Evolutionary conservation across 2,329 filamentous ascomycete species (phyloP).

Genomic region (Paecilomyces variotii): DNA sequence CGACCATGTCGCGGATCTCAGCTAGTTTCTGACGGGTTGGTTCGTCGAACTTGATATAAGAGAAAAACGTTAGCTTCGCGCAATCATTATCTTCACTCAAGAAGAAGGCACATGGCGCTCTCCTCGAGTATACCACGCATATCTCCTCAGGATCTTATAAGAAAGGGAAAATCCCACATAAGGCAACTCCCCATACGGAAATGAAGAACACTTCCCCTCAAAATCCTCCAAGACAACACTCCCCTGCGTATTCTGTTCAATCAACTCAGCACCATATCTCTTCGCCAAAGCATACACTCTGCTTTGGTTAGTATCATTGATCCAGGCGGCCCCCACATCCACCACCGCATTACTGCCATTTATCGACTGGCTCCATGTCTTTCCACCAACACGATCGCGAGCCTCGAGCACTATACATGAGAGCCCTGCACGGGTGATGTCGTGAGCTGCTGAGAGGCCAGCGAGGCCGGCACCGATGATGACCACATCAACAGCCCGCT

Average conservation of each 20-base stretch:
- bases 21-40: neutral
- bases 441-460: constrained; percentile 29
- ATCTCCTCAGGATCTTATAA: too few species aligned
- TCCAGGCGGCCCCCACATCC: constrained; percentile 32
- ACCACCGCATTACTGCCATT: constrained; percentile 15
- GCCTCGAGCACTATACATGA: constrained; percentile 34
- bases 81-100: neutral
- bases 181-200: constrained; percentile 9
- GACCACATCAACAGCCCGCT: constrained; percentile 15
- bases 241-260: constrained; percentile 23
- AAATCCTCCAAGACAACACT: constrained; percentile 22
- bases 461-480: constrained; percentile 34
- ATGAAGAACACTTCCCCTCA: constrained; percentile 5
- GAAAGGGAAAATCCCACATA: neutral
- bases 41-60: neutral
- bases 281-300: constrained; percentile 20
- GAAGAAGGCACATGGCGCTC: neutral
- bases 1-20: neutral
- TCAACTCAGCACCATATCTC: constrained; percentile 19
- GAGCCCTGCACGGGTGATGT: constrained; percentile 21
- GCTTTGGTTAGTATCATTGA: constrained; percentile 25
- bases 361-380: constrained; percentile 24
- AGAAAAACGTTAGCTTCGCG: neutral
- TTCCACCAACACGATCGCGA: constrained; percentile 37
- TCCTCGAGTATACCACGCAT: neutral